phyloP scores from a whole-genome alignment of 2,329 filamentous ascomycete genomes.

The Apiospora hydei region DNA sequence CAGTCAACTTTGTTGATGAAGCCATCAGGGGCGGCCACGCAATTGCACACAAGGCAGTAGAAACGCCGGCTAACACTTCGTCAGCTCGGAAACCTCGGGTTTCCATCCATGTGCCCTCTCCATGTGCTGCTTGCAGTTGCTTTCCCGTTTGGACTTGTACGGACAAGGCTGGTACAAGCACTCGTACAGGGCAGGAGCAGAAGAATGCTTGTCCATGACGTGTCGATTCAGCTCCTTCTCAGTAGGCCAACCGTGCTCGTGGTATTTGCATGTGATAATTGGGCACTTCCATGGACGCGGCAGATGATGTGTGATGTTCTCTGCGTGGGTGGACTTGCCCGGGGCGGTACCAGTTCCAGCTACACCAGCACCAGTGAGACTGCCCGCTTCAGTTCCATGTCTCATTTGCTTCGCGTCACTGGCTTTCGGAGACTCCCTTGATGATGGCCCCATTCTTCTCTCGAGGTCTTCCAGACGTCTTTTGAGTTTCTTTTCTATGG shows the following conservation, averaged over 20 bases:
- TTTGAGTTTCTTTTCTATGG: constrained; percentile 87
- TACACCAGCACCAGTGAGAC: too few species aligned
- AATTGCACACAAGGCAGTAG: too few species aligned
- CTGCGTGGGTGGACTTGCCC: too few species aligned
- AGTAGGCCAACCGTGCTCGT: constrained; percentile 89
- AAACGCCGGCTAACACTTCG: too few species aligned
- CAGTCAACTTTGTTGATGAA: background rate
- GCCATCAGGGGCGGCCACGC: too few species aligned
- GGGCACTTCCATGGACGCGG: constrained; percentile 90
- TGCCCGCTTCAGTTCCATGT: too few species aligned
- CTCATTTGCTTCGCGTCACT: too few species aligned
- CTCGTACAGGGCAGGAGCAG: constrained; percentile 79
- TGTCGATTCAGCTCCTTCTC: constrained; percentile 98
- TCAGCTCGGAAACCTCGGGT: too few species aligned
- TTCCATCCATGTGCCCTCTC: constrained; percentile 91
- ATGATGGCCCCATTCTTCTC: constrained; percentile 70
- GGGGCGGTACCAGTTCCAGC: too few species aligned
- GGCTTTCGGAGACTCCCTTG: too few species aligned
- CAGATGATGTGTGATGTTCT: too few species aligned
- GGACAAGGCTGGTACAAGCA: constrained; percentile 85
- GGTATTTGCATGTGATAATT: constrained; percentile 84
- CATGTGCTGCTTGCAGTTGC: constrained; percentile 99
- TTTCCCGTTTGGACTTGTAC: constrained; percentile 94
- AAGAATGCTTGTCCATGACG: constrained; percentile 95
- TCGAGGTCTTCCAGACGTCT: constrained; percentile 86